Evolutionary conservation across 1,284 basidiomycete genomes (phyloP).

Genomic region (Trametes pubescens): DNA sequence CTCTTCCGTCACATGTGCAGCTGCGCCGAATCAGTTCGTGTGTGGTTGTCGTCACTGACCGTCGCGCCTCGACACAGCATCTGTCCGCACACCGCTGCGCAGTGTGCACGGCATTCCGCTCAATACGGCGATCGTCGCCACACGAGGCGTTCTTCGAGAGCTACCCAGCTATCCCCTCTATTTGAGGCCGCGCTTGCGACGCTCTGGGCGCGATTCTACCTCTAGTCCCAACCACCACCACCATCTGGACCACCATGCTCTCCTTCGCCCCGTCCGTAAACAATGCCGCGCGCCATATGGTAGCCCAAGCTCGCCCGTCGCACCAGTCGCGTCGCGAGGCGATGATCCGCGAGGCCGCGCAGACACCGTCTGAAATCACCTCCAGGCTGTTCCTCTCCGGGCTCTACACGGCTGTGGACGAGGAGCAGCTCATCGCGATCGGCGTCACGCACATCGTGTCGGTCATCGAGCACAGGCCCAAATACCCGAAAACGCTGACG

Average conservation of each 20-base stretch:
- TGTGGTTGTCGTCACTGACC: slow-evolving; percentile 10
- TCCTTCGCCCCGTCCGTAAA: slow-evolving; percentile 30
- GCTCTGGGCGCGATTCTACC: slow-evolving; percentile 4
- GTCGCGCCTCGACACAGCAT: slow-evolving; percentile 20
- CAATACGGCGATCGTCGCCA: slow-evolving; percentile 20
- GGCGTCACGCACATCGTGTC: slow-evolving; percentile 52
- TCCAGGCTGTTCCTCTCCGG: slow-evolving; percentile 75
- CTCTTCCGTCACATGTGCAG: slow-evolving; percentile 19
- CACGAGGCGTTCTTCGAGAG: slow-evolving; percentile 12
- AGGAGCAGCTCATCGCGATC: slow-evolving; percentile 50
- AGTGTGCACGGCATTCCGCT: background rate
- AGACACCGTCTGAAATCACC: slow-evolving; percentile 49
- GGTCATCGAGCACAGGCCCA: slow-evolving; percentile 49
- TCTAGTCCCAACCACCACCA: slow-evolving; percentile 18
- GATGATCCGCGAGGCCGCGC: slow-evolving; percentile 29
- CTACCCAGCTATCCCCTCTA: slow-evolving; percentile 8
- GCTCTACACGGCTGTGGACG: slow-evolving; percentile 59
- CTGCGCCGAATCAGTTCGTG: slow-evolving; percentile 19
- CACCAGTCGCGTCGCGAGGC: slow-evolving; percentile 21
- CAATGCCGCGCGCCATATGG: slow-evolving; percentile 21
- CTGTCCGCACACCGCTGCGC: slow-evolving; percentile 1
- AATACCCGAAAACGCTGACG: slow-evolving; percentile 42
- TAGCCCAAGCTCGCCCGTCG: slow-evolving; percentile 15
- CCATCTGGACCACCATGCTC: slow-evolving; percentile 25
- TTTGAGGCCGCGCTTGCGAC: slow-evolving; percentile 9